Conservation (phyloP, 78 protist species). For the Dictyostelium discoideum region dicty_2.7 NC_007091.3:1025501-1026000, state of each 20-base stretch:
- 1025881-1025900: conserved; percentile 71
- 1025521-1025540: conserved; percentile 1
- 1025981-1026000: not conserved
- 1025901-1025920: conserved; percentile 19
- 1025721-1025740: conserved; percentile 62
- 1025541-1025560: conserved; percentile 57
- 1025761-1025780: conserved; percentile 42
- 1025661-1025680: conserved; percentile 69
- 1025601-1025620: not conserved
- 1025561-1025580: not conserved
- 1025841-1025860: conserved; percentile 35
- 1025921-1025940: conserved; percentile 34
- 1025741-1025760: conserved; percentile 60
- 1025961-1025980: conserved; percentile 38
- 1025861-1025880: conserved; percentile 62
- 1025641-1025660: conserved; percentile 50
- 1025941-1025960: conserved; percentile 46
- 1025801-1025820: conserved; percentile 14
- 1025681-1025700: conserved; percentile 5
- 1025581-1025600: conserved; percentile 31
- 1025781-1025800: conserved; percentile 58
- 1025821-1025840: conserved; percentile 18
- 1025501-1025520: not conserved
- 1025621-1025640: conserved; percentile 80
- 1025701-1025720: conserved; percentile 16